A percentile compares a stretch with the other conserved stretches of the same genome.
Conservation (phyloP, 495 filamentous ascomycete species). For the Xylaria venustula region DNA sequence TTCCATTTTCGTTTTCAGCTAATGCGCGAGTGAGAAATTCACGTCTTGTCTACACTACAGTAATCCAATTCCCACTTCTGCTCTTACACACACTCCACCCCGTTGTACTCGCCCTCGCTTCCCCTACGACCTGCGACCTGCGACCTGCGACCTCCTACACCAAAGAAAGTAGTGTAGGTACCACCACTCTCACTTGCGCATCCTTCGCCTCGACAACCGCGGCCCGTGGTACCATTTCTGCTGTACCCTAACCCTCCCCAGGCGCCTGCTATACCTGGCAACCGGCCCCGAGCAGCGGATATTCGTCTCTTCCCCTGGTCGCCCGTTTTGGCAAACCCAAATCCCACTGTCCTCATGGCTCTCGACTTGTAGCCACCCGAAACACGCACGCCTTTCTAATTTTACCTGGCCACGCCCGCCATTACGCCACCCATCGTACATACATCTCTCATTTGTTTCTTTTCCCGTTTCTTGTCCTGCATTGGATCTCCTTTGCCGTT, state of each 20-base stretch:
- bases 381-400: constrained; percentile 17
- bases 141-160: background rate
- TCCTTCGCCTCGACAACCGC: constrained; percentile 13
- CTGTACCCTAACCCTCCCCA: background rate
- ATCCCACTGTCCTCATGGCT: constrained; percentile 9
- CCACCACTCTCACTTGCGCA: background rate
- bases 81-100: constrained; percentile 9
- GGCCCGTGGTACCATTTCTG: constrained; percentile 9
- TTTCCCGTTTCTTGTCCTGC: background rate
- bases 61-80: background rate
- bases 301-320: constrained; percentile 3
- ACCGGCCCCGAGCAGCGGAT: constrained; percentile 5
- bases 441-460: constrained; percentile 14
- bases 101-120: constrained; percentile 12
- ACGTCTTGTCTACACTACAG: background rate
- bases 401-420: constrained; percentile 1
- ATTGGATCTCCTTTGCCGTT: background rate
- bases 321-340: background rate
- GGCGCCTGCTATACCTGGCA: constrained; percentile 1
- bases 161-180: too few species aligned
- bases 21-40: background rate
- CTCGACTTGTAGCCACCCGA: constrained; percentile 14
- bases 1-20: background rate
- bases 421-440: constrained; percentile 3
- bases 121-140: background rate